Evolutionary conservation across 345 rosid genomes (phyloP), one percentile per base, ranked within the genome.

Genomic region (Linum lewisii): DNA sequence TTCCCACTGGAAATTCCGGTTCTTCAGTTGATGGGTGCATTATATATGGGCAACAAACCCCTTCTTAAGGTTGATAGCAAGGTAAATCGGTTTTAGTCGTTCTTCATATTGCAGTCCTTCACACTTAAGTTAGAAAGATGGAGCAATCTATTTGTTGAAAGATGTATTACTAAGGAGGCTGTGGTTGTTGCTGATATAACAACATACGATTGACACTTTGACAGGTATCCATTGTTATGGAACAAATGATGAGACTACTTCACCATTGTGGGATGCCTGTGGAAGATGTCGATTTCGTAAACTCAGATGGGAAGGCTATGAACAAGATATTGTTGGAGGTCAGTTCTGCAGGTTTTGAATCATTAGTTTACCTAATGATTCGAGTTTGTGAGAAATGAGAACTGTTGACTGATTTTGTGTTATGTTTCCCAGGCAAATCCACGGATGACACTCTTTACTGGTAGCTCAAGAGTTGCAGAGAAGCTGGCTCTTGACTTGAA

Each of bases 1-100:
- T 93, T 93, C 63, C 97, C 99, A 9, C 77, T 93, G 24, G 99
- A 93, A 87, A 93, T 93, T 77, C 99, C 99, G 0, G 73, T 83
- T 42, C 95, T 93, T 76, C 99, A 93, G 78, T 49, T 93, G 79
- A 86, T 93, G 99, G 99, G 97, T 56, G 95, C 99, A 34, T 74
- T 93, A 54, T 93, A 86, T 62, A 91, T 93, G 99, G 99, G 99
- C 65, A 93, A 93, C 84, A 93, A 93, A 69, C 94, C 97, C 25
- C 59, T 87, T 67, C 85, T 89, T 51, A 93, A 93, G 75, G 99
- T 89, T 57, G 99, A 93, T 72, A 84, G 95, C 83, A 89, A 93
- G 99, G 99, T 89, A 67, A 53, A 58, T 22, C n/a, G n/a, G n/a
- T n/a, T n/a, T n/a, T n/a, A n/a, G n/a, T 52, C 26, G 51, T 47